These are phyloP conservation scores for Fusarium sp. DNA, from an alignment of 2,329 filamentous ascomycete genomes.

Conservation along the genomic window DNA sequence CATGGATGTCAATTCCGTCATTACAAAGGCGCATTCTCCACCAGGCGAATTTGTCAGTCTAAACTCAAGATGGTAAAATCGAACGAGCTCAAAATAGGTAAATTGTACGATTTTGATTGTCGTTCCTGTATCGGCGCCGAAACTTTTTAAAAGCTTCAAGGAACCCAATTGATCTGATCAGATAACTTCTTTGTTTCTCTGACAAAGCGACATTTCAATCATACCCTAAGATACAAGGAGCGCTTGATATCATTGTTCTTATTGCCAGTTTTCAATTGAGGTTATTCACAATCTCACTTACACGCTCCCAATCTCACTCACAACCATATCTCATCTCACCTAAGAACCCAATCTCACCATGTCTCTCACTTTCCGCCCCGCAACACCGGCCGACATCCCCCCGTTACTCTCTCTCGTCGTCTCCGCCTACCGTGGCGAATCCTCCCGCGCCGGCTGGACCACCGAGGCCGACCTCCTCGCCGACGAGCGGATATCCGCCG, in stretches of 20 bases:
- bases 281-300: background rate
- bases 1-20: slow-evolving; percentile 11
- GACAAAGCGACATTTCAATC: background rate
- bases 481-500: slow-evolving; percentile 61
- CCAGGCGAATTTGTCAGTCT: background rate
- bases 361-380: slow-evolving; percentile 44
- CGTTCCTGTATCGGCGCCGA: slow-evolving; percentile 30
- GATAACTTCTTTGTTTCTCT: background rate
- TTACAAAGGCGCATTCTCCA: slow-evolving; percentile 16
- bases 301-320: background rate
- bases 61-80: background rate
- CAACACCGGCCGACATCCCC: slow-evolving; percentile 53
- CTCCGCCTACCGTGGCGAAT: slow-evolving; percentile 62
- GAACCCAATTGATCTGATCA: slow-evolving; percentile 2
- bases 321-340: background rate
- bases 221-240: too few relatives aligned
- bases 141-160: slow-evolving; percentile 1
- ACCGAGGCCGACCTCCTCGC: slow-evolving; percentile 62
- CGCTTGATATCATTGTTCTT: too few relatives aligned
- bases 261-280: background rate
- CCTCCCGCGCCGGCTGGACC: slow-evolving; percentile 62
- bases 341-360: slow-evolving; percentile 3
- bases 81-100: too few relatives aligned
- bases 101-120: background rate
- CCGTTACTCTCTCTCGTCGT: slow-evolving; percentile 58